phyloP scores from a whole-genome alignment of 345 rosid species.

The Abelmoschus esculentus region DNA sequence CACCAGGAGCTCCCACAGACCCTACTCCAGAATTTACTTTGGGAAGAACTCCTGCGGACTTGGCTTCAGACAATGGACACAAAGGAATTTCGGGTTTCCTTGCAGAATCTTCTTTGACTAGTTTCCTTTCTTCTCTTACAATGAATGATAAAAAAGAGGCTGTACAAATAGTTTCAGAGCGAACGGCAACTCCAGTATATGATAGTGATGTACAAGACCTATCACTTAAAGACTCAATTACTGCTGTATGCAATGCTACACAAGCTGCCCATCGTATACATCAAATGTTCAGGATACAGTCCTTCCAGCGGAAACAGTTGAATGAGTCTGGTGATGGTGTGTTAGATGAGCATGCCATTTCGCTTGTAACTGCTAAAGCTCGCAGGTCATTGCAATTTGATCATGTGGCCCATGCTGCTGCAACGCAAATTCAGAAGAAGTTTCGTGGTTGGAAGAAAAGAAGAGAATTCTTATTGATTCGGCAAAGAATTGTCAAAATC shows the following conservation, averaged over 20 bases:
- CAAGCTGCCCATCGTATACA: constrained; percentile 87
- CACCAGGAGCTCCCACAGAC: constrained; percentile 62
- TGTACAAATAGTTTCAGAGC: constrained; percentile 59
- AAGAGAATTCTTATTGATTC: constrained; percentile 69
- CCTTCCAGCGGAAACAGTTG: constrained; percentile 68
- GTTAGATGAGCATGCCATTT: constrained; percentile 47
- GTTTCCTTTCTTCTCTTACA: constrained; percentile 51
- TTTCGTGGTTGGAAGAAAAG: constrained; percentile 87
- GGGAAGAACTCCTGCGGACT: constrained; percentile 80
- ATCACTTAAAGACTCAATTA: constrained; percentile 77
- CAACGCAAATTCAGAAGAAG: constrained; percentile 76
- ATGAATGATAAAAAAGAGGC: constrained; percentile 51
- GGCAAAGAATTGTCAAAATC: constrained; percentile 80
- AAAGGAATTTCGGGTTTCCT: constrained; percentile 81
- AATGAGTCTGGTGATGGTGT: constrained; percentile 34
- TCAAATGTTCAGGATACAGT: constrained; percentile 78
- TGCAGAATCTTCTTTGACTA: constrained; percentile 78
- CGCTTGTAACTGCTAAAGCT: constrained; percentile 41
- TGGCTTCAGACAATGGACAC: constrained; percentile 81
- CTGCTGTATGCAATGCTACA: constrained; percentile 82
- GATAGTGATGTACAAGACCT: constrained; percentile 50
- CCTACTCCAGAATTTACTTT: constrained; percentile 77
- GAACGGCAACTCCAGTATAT: constrained; percentile 50
- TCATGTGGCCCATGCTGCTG: constrained; percentile 55
- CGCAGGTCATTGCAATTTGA: constrained; percentile 32